These are phyloP conservation scores for Sicyos edulis DNA, from an alignment of 306 rosid species.

Conservation along the genomic window DNA sequence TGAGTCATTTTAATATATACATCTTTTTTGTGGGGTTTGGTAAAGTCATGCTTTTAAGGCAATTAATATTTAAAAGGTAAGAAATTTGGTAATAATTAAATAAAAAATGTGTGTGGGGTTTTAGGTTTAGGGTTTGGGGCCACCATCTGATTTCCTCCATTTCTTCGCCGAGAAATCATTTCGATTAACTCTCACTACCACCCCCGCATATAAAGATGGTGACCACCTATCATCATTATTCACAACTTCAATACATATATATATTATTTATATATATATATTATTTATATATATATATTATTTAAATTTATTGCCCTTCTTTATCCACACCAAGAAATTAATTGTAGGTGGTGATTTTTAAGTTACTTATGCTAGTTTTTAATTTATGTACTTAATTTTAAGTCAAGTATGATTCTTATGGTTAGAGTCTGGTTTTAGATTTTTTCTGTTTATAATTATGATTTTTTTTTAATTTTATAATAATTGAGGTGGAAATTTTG, in stretches of 20 bases:
- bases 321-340: too few relatives aligned
- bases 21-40: background rate
- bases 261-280: too few relatives aligned
- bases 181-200: background rate
- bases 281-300: too few relatives aligned
- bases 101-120: background rate
- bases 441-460: too few relatives aligned
- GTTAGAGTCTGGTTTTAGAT: too few relatives aligned
- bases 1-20: too few relatives aligned
- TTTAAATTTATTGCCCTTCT: background rate
- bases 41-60: conserved; percentile 21
- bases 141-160: background rate
- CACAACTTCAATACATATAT: conserved; percentile 1
- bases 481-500: too few relatives aligned
- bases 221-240: conserved; percentile 2
- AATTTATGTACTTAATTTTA: too few relatives aligned
- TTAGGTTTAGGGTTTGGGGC: background rate
- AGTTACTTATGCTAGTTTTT: too few relatives aligned
- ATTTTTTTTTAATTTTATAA: too few relatives aligned
- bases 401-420: too few relatives aligned
- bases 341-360: too few relatives aligned
- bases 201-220: conserved; percentile 19
- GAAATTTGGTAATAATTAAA: background rate
- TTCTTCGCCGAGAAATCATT: conserved; percentile 15
- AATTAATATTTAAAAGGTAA: background rate